phyloP scores from a whole-genome alignment of 768 basidiomycete species.

The Lyophyllum decastes region DNA sequence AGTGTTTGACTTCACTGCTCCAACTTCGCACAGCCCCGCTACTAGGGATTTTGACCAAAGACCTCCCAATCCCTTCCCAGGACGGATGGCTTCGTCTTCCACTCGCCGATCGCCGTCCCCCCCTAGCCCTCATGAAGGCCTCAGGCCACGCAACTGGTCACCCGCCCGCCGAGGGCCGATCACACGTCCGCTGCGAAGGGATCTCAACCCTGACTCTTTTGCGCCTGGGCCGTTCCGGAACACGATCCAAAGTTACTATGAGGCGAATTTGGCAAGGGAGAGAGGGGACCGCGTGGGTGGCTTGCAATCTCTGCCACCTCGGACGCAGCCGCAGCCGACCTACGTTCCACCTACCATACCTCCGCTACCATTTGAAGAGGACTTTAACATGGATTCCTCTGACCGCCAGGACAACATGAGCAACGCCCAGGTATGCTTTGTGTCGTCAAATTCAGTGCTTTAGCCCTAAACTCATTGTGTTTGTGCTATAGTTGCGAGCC shows the following conservation, averaged over 20 bases:
- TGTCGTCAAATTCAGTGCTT: not conserved
- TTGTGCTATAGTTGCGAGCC: conserved; percentile 1
- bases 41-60: not conserved
- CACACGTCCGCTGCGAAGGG: conserved; percentile 12
- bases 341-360: conserved; percentile 30
- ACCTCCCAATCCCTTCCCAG: not conserved
- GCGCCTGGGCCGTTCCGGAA: conserved; percentile 50
- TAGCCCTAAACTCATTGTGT: not conserved
- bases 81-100: not conserved
- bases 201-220: conserved; percentile 37
- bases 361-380: conserved; percentile 37
- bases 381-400: not conserved
- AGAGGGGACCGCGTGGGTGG: not conserved
- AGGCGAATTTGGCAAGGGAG: conserved; percentile 17
- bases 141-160: not conserved
- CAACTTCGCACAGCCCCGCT: not conserved
- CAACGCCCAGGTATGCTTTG: conserved; percentile 1
- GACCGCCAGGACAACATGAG: not conserved
- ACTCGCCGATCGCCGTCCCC: conserved; percentile 12
- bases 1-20: conserved; percentile 12
- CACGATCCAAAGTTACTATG: conserved; percentile 39
- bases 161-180: conserved; percentile 9
- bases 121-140: not conserved
- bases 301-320: conserved; percentile 4
- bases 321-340: not conserved